Evolutionary conservation across 2,329 filamentous ascomycete genomes (phyloP), one percentile per base, ranked within the genome.

Genomic region (Fusarium nygamai): DNA sequence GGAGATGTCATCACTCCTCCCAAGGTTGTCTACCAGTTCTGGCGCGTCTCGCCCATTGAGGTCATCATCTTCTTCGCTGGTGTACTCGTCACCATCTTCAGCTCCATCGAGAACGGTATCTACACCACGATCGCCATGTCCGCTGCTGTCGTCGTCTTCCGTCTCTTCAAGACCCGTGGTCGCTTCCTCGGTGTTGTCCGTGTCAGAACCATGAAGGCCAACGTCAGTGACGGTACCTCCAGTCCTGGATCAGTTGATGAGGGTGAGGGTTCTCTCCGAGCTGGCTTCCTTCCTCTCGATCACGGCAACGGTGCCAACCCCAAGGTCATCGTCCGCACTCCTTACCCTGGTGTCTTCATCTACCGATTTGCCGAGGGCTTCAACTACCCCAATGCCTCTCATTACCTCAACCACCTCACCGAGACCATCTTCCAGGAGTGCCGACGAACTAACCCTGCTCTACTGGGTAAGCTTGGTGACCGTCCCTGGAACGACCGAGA

Each of bases 1-100:
- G 92, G 92, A 70, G 94, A 97, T 80, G 86, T 97, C 64, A 93
- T 97, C 77, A 96, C 94, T 0, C 91, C 94, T 5, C 94, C 94
- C 8, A 93, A 94, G 79, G 92, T 92, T 0, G 89, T 97, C 17
- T 96, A 96, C 83, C 92, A 95, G 79, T 97, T 97, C 85, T 98
- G 94, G 94, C 88, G 91, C 41, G 92, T 96, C 3, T 94, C 93
- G 1, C 94, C 94, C 0, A 79, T 96, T 4, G 94, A 98, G 80
- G 92, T 95, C 0, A 73, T 94, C 58, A 94, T 97, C 79, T 98
- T 97, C 87, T 92, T 97, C 72, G 90, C 92, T 19, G 94, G 94
- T 83, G 94, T 97, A 11, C 80, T 97, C 27, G 92, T 96, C 39
- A 96, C 93, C 4, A 84, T 97, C 54, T 97, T 98, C 82, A 88